Conservation (phyloP, 768 basidiomycete species). For the Pluteus cervinus region DNA sequence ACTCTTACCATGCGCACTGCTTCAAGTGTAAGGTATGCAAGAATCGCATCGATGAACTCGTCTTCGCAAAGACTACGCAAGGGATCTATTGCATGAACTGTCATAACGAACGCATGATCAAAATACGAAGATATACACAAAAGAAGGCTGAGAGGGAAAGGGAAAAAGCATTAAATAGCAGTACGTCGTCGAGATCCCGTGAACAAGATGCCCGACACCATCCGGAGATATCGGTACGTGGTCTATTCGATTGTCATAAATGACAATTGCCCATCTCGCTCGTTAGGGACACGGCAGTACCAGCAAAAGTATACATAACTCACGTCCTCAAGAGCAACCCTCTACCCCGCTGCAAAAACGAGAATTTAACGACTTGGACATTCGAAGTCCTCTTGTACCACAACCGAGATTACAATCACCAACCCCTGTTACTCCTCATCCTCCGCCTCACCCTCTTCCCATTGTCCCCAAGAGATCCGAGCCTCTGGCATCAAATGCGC, state of each 20-base stretch:
- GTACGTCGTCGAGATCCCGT: conserved; percentile 35
- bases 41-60: conserved; percentile 93
- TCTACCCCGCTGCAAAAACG: too few species aligned
- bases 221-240: conserved; percentile 38
- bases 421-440: too few species aligned
- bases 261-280: too few species aligned
- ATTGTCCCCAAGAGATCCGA: too few species aligned
- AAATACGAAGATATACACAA: conserved; percentile 86
- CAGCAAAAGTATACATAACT: too few species aligned
- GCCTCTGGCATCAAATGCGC: too few species aligned
- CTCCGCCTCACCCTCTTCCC: too few species aligned
- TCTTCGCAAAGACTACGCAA: conserved; percentile 96
- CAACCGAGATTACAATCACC: too few species aligned
- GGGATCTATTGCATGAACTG: conserved; percentile 99
- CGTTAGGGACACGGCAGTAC: too few species aligned
- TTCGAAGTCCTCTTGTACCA: too few species aligned
- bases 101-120: conserved; percentile 95
- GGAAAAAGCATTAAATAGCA: conserved; percentile 37
- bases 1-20: conserved; percentile 97
- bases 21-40: conserved; percentile 97
- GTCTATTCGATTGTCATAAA: conserved; percentile 5
- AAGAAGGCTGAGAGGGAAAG: conserved; percentile 69
- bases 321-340: too few species aligned
- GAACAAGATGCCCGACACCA: conserved; percentile 33
- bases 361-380: too few species aligned